Evolutionary conservation across 2,329 filamentous ascomycete genomes (phyloP), one percentile per base, ranked within the genome.

Genomic region (Colletotrichum sojae): DNA sequence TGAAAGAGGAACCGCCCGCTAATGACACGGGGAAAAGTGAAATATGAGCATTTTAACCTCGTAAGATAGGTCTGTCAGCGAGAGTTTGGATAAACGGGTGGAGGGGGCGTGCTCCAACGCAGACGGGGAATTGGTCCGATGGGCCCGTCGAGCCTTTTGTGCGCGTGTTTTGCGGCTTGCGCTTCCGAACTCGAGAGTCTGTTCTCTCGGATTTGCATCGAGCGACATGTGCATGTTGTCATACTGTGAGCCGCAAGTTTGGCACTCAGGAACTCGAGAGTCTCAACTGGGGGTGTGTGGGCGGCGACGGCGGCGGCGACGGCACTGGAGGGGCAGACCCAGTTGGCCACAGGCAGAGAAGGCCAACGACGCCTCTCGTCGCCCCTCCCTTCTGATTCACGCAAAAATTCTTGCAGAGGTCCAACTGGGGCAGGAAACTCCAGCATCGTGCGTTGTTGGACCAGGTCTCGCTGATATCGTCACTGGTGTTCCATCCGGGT

Each of bases 401-500:
- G 62, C 25, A 46, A 12, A 61, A 61, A 45, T 10, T 48, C 18
- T n/a, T 61, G 31, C 27, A 12, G 18, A 20, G n/a, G 10, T 31
- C 51, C 18, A 43, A 43, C 16, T 43, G 40, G 40, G 40, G 40
- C 40, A 12, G 5, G 10, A 43, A 43, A 43, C 40, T 43, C 40
- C 40, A 43, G 16, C 12, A n/a, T n/a, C 13, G 40, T 43, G 40
- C 40, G 16, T 43, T n/a, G 13, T n/a, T 43, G 40, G 16, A 13
- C 8, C 31, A 8, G 31, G 31, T 8, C 15, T 46, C 27, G 20
- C 55, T 56, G 56, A 60, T 51, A 60, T 69, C 51, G 62, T 69
- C 67, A 69, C 51, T 60, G 43, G 51, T 61, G 67, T 66, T 66
- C 66, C 61, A 69, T 55, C 48, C 27, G 43, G 49, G 40, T 69